Percentiles rank a stretch among this genome's conserved stretches.
These are phyloP conservation scores for Dothistroma septosporum DNA, from an alignment of 2,329 filamentous ascomycete species.

Conservation along the genomic window DNA sequence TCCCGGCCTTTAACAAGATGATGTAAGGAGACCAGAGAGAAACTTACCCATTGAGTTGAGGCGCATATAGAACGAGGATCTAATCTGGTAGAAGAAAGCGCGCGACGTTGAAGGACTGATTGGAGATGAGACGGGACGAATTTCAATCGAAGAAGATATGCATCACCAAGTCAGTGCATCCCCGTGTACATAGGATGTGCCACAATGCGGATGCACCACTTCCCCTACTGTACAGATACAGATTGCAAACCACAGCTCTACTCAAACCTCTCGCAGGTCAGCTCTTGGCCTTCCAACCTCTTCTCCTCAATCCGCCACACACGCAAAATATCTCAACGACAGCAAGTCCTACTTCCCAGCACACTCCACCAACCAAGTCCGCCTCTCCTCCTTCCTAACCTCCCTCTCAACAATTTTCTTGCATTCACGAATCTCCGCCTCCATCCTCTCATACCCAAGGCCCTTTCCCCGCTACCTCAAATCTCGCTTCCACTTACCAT, in stretches of 20 bases:
- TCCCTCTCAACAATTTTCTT: not conserved
- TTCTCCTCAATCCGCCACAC: not conserved
- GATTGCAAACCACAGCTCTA: not conserved
- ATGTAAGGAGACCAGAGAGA: constrained; percentile 40
- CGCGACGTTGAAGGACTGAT: not conserved
- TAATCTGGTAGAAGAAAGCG: not conserved
- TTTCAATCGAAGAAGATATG: not conserved
- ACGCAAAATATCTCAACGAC: not conserved
- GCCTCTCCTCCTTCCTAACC: not conserved
- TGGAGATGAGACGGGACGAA: not conserved
- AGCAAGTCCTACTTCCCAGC: not conserved
- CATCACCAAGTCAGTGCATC: not conserved
- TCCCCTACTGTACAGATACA: not conserved
- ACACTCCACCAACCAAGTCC: not conserved
- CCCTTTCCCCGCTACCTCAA: too few relatives aligned
- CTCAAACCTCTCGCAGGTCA: not conserved
- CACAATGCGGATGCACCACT: not conserved
- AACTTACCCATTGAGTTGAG: not conserved
- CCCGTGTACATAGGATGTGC: constrained; percentile 1
- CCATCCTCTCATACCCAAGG: not conserved
- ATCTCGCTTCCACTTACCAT: not conserved
- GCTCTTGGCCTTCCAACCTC: not conserved
- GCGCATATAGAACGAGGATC: not conserved
- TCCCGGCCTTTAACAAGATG: constrained; percentile 79
- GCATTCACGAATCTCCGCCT: not conserved